These are phyloP conservation scores for Helianthus tuberosus DNA, from an alignment of 129 eudicot species.

Conservation along the genomic window DNA sequence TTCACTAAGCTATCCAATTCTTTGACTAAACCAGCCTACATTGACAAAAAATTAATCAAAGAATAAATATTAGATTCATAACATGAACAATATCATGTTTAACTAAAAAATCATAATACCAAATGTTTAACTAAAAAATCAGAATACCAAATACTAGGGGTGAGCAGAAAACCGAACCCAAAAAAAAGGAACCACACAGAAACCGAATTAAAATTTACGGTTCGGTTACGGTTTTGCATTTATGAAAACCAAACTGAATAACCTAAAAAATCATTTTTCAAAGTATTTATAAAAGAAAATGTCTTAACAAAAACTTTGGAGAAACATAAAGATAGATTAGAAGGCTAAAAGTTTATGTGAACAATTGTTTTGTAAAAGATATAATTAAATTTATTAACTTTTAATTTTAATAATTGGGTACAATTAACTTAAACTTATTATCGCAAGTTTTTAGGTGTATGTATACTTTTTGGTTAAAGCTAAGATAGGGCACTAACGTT, in stretches of 20 bases:
- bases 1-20: conserved; percentile 44
- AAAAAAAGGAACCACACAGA: too few species aligned
- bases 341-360: too few species aligned
- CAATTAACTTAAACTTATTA: background rate
- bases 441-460: background rate
- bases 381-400: background rate
- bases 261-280: too few species aligned
- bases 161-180: too few species aligned
- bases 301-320: too few species aligned
- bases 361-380: background rate
- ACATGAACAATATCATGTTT: background rate
- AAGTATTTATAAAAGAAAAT: too few species aligned
- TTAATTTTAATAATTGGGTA: background rate
- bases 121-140: background rate
- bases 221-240: too few species aligned
- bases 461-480: background rate
- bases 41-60: background rate
- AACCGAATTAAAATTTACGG: too few species aligned
- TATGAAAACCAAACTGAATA: too few species aligned
- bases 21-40: conserved; percentile 85
- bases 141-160: background rate
- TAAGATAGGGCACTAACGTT: conserved; percentile 43
- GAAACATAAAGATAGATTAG: too few species aligned
- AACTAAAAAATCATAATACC: background rate
- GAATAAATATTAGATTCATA: background rate